Evolutionary conservation across 1,284 basidiomycete genomes (phyloP), one percentile per base, ranked within the genome.

Genomic region (Calocybe gambosa): DNA sequence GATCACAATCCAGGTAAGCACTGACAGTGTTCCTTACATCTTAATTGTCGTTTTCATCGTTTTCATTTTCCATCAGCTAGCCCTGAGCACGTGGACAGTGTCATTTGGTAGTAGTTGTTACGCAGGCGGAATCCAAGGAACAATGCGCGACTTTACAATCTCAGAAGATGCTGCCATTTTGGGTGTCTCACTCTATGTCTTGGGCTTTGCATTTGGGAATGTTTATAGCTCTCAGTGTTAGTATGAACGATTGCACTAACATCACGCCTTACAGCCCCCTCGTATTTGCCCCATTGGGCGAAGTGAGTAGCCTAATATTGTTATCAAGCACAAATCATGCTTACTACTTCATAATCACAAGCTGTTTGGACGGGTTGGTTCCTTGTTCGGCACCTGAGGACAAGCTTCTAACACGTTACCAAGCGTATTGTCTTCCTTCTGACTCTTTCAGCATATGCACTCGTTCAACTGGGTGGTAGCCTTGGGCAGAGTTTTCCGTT

Each of bases 401-500:
- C 29, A 12, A 42, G 28, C 31, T 15, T 15, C 29, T 23, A 23
- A 20, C 36, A 39, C 38, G 8, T 23, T 13, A 20, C 38, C 7
- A 4, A 78, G 74, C 72, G 75, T 19, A 64, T 68, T 19, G 62
- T 80, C n/a, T 77, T 81, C 59, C 59, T 84, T 9, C 56, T 66
- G n/a, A 80, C 80, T 0, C 74, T 77, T 52, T 66, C 71, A 3
- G 61, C 77, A 1, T 86, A 83, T 59, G 70, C 73, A 1, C 54
- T 81, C 8, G 80, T 85, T 58, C 80, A 86, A 56, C 62, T 88
- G 10, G 80, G 78, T 38, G 78, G 82, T 20, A 79, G 78, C 5
- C 64, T 85, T 1, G 73, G 78, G 8, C 69, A 71, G 25, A 83
- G 81, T 58, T 65, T 78, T 25, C 64, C 71, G 5, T 75, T 78